A percentile compares a stretch with the other conserved stretches of the same genome.
Conservation (phyloP, 169 alveolate species). For the Miamiensis avidus region DNA sequence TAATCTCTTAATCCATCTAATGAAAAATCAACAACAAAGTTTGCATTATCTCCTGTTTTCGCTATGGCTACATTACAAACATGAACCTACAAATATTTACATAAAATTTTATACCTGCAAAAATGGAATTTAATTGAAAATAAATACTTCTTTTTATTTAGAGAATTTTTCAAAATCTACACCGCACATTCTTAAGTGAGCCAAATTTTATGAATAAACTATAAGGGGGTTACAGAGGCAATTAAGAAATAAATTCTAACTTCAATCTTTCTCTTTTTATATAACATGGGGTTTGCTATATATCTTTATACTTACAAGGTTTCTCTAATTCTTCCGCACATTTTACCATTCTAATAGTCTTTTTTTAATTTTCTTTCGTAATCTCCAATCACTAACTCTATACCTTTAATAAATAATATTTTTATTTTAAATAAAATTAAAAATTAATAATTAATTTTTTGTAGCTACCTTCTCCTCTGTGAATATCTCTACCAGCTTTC, state of each 20-base stretch:
- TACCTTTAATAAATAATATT: background rate
- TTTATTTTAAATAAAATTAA: no score
- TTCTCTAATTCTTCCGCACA: background rate
- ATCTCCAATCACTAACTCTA: background rate
- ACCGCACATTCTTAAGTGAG: slow-evolving; percentile 42
- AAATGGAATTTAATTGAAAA: no score
- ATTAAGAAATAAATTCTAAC: slow-evolving; percentile 43
- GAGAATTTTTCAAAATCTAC: slow-evolving; percentile 10
- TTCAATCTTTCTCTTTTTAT: slow-evolving; percentile 35
- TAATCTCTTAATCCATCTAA: slow-evolving; percentile 38
- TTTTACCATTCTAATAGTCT: slow-evolving; percentile 13
- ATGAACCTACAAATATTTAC: slow-evolving; percentile 11
- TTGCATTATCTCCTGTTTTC: slow-evolving; percentile 25
- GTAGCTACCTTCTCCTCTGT: slow-evolving; percentile 7
- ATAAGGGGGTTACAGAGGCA: slow-evolving; percentile 39
- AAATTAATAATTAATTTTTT: no score
- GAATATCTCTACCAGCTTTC: slow-evolving; percentile 28
- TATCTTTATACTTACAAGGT: slow-evolving; percentile 18
- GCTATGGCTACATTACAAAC: slow-evolving; percentile 47
- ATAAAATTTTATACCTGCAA: background rate
- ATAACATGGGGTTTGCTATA: slow-evolving; percentile 36
- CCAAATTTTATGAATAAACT: slow-evolving; percentile 35
- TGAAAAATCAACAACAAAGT: slow-evolving; percentile 39
- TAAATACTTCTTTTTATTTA: background rate
- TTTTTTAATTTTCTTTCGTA: background rate